Evolutionary conservation across 805 yeast species (phyloP), one percentile per base, ranked within the genome.

Genomic region (Yarrowia sp.): DNA sequence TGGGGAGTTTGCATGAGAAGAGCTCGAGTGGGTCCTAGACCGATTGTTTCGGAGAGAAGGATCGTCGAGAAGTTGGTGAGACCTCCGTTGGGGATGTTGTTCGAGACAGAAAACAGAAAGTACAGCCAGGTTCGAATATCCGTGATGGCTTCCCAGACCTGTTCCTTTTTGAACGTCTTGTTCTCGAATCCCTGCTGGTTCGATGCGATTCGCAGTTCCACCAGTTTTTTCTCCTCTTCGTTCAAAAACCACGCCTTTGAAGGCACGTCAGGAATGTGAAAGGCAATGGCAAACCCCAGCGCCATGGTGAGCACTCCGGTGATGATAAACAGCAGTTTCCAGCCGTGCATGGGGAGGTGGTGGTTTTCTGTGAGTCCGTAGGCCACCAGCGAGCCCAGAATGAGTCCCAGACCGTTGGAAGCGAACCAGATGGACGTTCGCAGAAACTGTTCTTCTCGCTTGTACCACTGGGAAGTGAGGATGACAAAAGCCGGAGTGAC

Each of bases 101-200:
- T 75, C 46, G 80, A 74, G 12, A 79, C 75, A 58, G 78, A 82
- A 63, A 80, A 78, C 3, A 79, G 70, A 69, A 86, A 80, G 70
- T 80, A 78, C 16, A 86, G 70, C 83, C 85, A 86, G n/a, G 86
- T 80, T 71, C 83, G 82, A 56, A 79, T 70, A 71, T 87, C 90
- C 4, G 71, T 72, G 32, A 85, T 69, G 9, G 85, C 84, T 72
- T 87, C 89, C 40, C 74, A 78, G 61, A 85, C 76, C 75, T 88
- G 90, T 55, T 80, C 75, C 80, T 77, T 77, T 72, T 86, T 86
- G 81, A 87, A 86, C 53, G 80, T 77, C 69, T 78, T 82, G 72
- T 82, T 85, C 67, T 89, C 87, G 74, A 84, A 84, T 45, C 89
- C 90, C 72, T 82, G 87, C 72, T 82, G 84, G 78, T 84, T 86